These are phyloP conservation scores for Spatholobus suberectus DNA, from an alignment of 306 rosid genomes.

Conservation along the genomic window DNA sequence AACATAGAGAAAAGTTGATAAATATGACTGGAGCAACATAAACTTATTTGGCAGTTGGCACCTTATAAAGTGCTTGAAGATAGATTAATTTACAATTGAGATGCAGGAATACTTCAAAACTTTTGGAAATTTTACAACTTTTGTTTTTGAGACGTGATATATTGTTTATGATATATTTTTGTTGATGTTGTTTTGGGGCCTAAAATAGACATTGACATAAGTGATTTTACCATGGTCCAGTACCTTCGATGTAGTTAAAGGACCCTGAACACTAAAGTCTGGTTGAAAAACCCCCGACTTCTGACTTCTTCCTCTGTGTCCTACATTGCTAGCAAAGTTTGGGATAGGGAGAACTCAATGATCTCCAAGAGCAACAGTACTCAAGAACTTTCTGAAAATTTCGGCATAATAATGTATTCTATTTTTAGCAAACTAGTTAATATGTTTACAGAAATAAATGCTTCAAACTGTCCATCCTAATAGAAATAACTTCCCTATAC, in stretches of 20 bases:
- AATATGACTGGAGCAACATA: not conserved
- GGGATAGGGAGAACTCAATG: too few species aligned
- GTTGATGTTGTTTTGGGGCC: not conserved
- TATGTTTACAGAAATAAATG: too few species aligned
- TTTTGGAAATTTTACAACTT: not conserved
- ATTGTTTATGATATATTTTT: not conserved
- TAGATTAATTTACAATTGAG: not conserved
- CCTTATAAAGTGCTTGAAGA: not conserved
- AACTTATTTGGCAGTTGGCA: not conserved
- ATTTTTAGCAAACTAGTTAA: too few species aligned
- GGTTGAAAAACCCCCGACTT: not conserved
- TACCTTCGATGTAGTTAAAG: too few species aligned
- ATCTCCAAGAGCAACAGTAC: too few species aligned
- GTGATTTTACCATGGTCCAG: too few species aligned
- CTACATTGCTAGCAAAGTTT: too few species aligned
- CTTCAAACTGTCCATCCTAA: too few species aligned
- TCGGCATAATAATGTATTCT: too few species aligned
- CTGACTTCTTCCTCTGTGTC: not conserved
- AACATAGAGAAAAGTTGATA: not conserved
- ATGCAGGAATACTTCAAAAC: not conserved
- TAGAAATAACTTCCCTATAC: too few species aligned
- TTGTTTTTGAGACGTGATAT: not conserved
- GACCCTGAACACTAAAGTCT: too few species aligned
- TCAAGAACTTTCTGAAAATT: too few species aligned
- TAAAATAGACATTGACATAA: not conserved